Evolutionary conservation across 371 early-diverging fungal genomes (phyloP), one percentile per base, ranked within the genome.

Genomic region (Rhizopus stolonifer): DNA sequence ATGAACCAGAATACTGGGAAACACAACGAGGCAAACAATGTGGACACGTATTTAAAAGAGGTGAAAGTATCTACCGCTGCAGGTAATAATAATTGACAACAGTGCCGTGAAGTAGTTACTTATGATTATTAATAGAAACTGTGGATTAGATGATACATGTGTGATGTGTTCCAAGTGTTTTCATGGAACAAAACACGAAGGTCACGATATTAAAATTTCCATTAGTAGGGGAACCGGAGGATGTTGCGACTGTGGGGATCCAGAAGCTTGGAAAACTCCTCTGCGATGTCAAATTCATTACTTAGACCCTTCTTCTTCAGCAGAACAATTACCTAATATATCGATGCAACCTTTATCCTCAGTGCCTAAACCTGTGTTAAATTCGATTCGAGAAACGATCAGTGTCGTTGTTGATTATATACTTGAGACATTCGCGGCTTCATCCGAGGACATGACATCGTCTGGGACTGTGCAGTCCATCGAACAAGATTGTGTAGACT

Each of bases 161-260:
- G 99, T 96, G 10, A 78, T 99, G 48, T 99, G 99, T 65, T 76
- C 89, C 4, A 71, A 83, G 33, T 99, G 99, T 72, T 99, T 95
- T 68, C 90, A 90, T 57, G 90, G 89, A 14, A 87, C 94, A 0
- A 80, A 93, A 64, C 98, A 98, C 64, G 88, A 88, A 24, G 93
- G 93, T 18, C 99, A 99, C 55, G 94, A 95, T 54, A 89, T 94
- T 14, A 83, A 85, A 24, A 86, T 96, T 40, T 84, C 89, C 24
- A 81, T 92, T n/a, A 88, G 85, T 60, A 72, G 79, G 24, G 89
- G 91, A 8, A 75, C 80, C 2, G 95, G 36, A 1, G 36, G 99
- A 3, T 99, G 95, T 70, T 99, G 99, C 70, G 99, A 99, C 78
- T 99, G 99, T 69, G 96, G 96, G 13, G 99, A 98, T 61, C 78